Conservation (phyloP, 768 basidiomycete species). For the Tricholoma sp. region DNA sequence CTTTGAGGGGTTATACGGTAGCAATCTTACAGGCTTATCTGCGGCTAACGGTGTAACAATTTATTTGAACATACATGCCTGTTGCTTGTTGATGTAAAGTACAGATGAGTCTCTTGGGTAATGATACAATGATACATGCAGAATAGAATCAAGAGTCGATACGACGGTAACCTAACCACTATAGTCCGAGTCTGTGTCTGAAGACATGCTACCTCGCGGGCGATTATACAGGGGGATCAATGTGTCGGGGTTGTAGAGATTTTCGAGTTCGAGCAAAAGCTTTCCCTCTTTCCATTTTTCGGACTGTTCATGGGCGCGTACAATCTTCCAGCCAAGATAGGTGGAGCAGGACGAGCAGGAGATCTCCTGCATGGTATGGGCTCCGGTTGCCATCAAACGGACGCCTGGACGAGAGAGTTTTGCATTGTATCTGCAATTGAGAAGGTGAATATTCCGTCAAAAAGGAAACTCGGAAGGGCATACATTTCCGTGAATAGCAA, state of each 20-base stretch:
- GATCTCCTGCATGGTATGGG: constrained; percentile 57
- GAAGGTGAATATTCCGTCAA: not conserved
- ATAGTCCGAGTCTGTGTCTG: constrained; percentile 34
- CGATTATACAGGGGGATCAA: constrained; percentile 12
- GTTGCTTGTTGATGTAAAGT: no score
- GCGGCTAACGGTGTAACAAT: no score
- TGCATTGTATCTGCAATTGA: constrained; percentile 40
- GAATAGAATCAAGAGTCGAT: no score
- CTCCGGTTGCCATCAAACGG: constrained; percentile 59
- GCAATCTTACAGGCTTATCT: no score
- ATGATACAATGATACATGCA: no score
- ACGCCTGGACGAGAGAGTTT: constrained; percentile 39
- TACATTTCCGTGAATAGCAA: constrained; percentile 54
- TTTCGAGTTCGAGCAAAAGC: constrained; percentile 54
- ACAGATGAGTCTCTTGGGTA: no score
- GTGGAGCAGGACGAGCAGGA: constrained; percentile 43
- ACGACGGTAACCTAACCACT: not conserved
- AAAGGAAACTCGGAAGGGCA: constrained; percentile 13
- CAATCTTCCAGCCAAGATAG: constrained; percentile 62
- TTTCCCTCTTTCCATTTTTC: constrained; percentile 63
- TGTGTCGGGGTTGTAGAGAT: constrained; percentile 27
- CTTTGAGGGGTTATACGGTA: no score
- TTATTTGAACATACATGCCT: no score
- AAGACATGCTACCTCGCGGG: constrained; percentile 21
- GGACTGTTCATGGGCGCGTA: constrained; percentile 47